Conservation (phyloP, 2,329 filamentous ascomycete species). For the Fusarium falciforme region DNA sequence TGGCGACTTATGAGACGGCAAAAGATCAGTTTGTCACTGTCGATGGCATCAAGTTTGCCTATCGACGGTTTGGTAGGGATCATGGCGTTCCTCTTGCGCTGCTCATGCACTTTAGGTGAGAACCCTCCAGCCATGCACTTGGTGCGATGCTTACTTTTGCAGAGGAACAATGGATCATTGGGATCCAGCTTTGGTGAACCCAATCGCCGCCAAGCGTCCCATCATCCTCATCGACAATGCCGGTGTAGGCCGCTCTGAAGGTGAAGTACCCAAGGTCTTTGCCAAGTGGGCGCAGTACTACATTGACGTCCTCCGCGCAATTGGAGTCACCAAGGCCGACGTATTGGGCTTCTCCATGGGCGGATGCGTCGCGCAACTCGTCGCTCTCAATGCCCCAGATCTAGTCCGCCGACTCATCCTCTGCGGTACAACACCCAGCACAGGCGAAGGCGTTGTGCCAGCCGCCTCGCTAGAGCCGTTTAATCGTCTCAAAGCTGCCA, state of each 20-base stretch:
- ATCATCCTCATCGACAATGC: conserved; percentile 61
- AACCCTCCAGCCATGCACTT: neutral
- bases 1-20: conserved; percentile 48
- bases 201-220: conserved; percentile 54
- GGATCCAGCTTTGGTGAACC: conserved; percentile 59
- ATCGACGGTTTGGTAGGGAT: conserved; percentile 45
- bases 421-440: conserved; percentile 57
- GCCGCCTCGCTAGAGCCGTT: conserved; percentile 48
- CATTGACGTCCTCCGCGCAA: conserved; percentile 50
- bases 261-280: conserved; percentile 52
- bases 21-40: conserved; percentile 46
- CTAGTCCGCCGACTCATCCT: conserved; percentile 56
- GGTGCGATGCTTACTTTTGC: neutral
- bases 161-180: conserved; percentile 54
- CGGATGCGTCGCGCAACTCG: conserved; percentile 57
- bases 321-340: conserved; percentile 55
- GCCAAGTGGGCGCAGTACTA: conserved; percentile 48
- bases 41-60: conserved; percentile 47
- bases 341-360: conserved; percentile 64
- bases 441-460: conserved; percentile 48
- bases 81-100: conserved; percentile 48
- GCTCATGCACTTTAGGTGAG: conserved; percentile 48
- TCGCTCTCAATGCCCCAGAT: conserved; percentile 53
- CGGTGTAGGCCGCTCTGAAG: conserved; percentile 59
- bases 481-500: conserved; percentile 47